Percentiles rank a stretch among this genome's conserved stretches.
These are phyloP conservation scores for Circinella minor DNA, from an alignment of 371 early-diverging fungal species.

Conservation along the genomic window DNA sequence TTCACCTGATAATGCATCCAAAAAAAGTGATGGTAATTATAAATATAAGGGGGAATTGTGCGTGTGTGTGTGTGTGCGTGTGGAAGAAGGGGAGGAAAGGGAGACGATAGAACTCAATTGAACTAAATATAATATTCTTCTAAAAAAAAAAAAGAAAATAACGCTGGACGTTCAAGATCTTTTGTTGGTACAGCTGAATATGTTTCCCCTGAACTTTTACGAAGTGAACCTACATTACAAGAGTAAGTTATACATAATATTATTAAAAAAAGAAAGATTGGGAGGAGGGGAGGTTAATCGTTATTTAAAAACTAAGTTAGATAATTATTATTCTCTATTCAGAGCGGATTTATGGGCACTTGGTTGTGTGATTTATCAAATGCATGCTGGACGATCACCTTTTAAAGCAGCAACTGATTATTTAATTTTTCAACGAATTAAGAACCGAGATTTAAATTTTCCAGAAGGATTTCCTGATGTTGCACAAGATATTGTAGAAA, in stretches of 20 bases:
- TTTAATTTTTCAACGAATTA: slow-evolving; percentile 94
- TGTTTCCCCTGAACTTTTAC: slow-evolving; percentile 96
- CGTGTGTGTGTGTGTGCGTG: neutral
- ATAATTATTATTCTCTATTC: neutral
- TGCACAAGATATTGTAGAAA: slow-evolving; percentile 75
- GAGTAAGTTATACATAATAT: slow-evolving; percentile 42
- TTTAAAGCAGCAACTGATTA: slow-evolving; percentile 96
- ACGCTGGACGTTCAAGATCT: slow-evolving; percentile 64
- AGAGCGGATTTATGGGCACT: slow-evolving; percentile 98
- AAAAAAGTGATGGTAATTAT: slow-evolving; percentile 6
- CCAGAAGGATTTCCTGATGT: slow-evolving; percentile 73
- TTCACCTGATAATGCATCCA: slow-evolving; percentile 26
- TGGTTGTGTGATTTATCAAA: slow-evolving; percentile 97
- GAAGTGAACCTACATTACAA: slow-evolving; percentile 77
- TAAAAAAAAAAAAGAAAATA: neutral
- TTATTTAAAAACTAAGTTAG: too few relatives aligned
- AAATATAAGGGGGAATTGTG: neutral
- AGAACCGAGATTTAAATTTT: slow-evolving; percentile 82
- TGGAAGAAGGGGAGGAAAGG: too few relatives aligned
- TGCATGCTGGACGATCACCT: slow-evolving; percentile 92
- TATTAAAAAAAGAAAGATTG: neutral
- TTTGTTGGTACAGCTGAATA: slow-evolving; percentile 98
- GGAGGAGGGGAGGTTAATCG: too few relatives aligned
- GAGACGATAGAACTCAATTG: too few relatives aligned
- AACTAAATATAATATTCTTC: neutral